Evolutionary conservation across 2,329 filamentous ascomycete species (phyloP), one percentile per base, ranked within the genome.

Genomic region (Colletotrichum kahawae): DNA sequence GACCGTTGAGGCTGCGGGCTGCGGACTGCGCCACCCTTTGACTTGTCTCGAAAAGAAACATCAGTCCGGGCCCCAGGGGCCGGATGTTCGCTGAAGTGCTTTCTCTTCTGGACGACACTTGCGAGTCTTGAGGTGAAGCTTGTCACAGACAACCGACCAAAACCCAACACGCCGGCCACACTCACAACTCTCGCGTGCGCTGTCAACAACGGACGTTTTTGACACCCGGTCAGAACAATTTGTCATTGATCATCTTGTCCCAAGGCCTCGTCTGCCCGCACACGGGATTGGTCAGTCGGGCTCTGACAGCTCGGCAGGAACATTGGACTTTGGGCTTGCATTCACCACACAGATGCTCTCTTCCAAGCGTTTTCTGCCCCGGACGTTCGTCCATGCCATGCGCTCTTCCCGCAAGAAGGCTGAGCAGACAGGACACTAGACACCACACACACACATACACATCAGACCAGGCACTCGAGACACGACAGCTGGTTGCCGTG

Each of bases 121-220:
- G 72, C 69, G 72, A 75, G 71, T 72, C 57, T 63, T 72, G 69
- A 72, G 56, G 72, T 75, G 72, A 67, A 72, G 72, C 62, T 74
- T 67, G 72, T 74, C 62, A 71, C 72, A 74, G 71, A 57, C 33
- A 43, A 27, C 72, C 71, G 68, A 43, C 33, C 29, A 27, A 8
- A 8, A 48, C 36, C 60, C 60, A 71, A 59, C 43, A 27, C 36
- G 21, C 34, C 51, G 36, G 21, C 24, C 66, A 36, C 38, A 63
- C 70, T 21, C 65, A 33, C 31, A 21, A 56, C 24, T 18, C 48
- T 38, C 48, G 33, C 62, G 62, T 64, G 27, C n/a, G 48, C 67
- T 71, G 71, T 74, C 68, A 74, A 62, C 38, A 57, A 43, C 38
- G 36, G 71, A 71, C 62, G 71, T 71, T 75, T 63, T 71, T 75